A percentile compares a stretch with the other conserved stretches of the same genome.
These are phyloP conservation scores for Acanthamoeba royreba DNA, from an alignment of 208 protist genomes.

Conservation along the genomic window DNA sequence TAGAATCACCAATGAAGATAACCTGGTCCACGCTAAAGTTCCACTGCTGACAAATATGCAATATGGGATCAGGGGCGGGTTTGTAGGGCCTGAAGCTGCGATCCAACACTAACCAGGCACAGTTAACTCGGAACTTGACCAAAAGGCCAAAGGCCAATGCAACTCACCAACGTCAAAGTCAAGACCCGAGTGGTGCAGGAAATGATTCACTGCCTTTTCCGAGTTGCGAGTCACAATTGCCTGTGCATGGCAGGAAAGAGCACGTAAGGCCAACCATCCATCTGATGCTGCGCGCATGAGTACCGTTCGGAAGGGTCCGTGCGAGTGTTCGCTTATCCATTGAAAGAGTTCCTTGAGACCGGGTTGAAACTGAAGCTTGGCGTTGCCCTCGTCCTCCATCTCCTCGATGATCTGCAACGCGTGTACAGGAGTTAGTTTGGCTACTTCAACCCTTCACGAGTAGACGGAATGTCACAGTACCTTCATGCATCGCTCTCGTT, in stretches of 20 bases:
- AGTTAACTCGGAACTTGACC: too few relatives aligned
- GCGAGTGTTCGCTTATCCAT: neutral
- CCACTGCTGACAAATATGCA: constrained; percentile 16
- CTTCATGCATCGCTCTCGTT: neutral
- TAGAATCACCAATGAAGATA: constrained; percentile 13
- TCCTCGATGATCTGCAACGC: constrained; percentile 1
- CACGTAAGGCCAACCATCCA: neutral
- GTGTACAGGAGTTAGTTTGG: neutral
- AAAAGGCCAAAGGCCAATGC: too few relatives aligned
- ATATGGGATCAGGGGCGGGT: neutral
- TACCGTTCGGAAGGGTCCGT: neutral
- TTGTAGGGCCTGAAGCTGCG: neutral
- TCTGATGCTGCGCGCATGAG: neutral
- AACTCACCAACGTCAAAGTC: neutral
- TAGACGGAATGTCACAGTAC: neutral
- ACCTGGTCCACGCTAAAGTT: neutral
- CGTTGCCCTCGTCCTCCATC: constrained; percentile 22
- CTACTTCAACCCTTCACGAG: neutral
- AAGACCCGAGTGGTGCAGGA: neutral
- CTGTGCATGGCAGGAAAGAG: neutral
- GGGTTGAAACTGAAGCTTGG: neutral
- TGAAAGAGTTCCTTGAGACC: neutral
- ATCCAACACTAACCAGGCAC: constrained; percentile 8
- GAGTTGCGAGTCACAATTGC: constrained; percentile 7
- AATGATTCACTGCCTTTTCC: neutral